A percentile compares a stretch with the other conserved stretches of the same genome.
Conservation (phyloP, 768 basidiomycete genomes). For the Boletus eberwhitei region DNA sequence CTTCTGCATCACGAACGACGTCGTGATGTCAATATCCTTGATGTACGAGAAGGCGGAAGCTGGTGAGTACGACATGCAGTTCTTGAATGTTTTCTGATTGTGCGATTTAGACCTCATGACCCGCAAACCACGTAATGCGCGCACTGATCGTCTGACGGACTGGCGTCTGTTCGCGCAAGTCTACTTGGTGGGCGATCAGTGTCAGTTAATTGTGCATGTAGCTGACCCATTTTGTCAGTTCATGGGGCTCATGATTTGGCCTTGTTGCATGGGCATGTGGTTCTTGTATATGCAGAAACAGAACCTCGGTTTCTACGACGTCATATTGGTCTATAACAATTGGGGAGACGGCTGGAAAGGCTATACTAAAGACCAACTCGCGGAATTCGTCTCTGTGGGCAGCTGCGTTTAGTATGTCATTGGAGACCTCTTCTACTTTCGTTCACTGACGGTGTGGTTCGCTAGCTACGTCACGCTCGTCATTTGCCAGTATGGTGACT, state of each 20-base stretch:
- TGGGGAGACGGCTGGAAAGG: constrained; percentile 39
- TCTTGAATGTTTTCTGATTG: neutral
- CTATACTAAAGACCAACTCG: constrained; percentile 28
- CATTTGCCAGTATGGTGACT: constrained; percentile 23
- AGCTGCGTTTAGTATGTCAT: constrained; percentile 40
- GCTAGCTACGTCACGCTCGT: constrained; percentile 37
- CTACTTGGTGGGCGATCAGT: constrained; percentile 36
- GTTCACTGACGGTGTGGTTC: neutral
- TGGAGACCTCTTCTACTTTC: constrained; percentile 5
- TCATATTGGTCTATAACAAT: constrained; percentile 38
- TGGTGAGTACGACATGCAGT: constrained; percentile 24
- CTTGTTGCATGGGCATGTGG: constrained; percentile 41
- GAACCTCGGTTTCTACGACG: constrained; percentile 32
- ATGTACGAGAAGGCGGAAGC: constrained; percentile 52
- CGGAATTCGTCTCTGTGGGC: constrained; percentile 37
- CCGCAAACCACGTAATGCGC: constrained; percentile 47
- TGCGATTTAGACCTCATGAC: constrained; percentile 37
- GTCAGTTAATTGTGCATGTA: neutral
- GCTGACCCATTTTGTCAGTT: constrained; percentile 28
- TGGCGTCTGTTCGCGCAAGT: constrained; percentile 48
- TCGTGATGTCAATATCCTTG: constrained; percentile 47
- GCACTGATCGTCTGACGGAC: constrained; percentile 46
- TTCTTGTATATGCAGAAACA: constrained; percentile 38
- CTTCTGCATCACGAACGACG: constrained; percentile 52
- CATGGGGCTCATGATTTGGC: constrained; percentile 44